Conservation (phyloP, 1,284 basidiomycete species). For the Ceratobasidium sp. region DNA sequence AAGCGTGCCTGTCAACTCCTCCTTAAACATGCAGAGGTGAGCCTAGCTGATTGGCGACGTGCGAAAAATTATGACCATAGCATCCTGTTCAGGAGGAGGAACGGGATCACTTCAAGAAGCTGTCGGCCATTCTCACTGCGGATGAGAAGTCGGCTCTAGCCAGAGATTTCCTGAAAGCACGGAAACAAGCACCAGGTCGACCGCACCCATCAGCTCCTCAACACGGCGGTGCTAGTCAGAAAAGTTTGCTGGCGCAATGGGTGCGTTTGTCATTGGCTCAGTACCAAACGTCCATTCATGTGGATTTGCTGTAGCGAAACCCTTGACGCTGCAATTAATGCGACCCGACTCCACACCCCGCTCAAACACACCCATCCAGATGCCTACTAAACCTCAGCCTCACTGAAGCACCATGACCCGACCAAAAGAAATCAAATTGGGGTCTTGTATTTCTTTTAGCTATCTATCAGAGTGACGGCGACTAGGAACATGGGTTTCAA, state of each 20-base stretch:
- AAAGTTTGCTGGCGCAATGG: not conserved
- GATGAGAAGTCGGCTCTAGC: not conserved
- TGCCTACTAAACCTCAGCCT: too few relatives aligned
- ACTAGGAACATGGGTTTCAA: not conserved
- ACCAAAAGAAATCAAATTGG: too few relatives aligned
- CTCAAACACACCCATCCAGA: too few relatives aligned
- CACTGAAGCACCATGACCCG: too few relatives aligned
- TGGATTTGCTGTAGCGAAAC: too few relatives aligned
- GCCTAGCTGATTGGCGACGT: not conserved
- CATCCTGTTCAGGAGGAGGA: conserved; percentile 28
- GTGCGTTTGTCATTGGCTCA: not conserved
- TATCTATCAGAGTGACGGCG: too few relatives aligned
- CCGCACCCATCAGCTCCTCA: not conserved
- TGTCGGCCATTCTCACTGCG: not conserved
- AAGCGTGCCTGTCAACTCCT: conserved; percentile 5
- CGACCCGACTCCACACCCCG: too few relatives aligned
- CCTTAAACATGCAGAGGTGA: conserved; percentile 10
- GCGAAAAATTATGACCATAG: not conserved
- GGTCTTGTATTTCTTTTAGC: too few relatives aligned
- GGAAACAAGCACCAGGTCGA: not conserved
- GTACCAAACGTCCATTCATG: too few relatives aligned
- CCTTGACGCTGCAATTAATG: too few relatives aligned
- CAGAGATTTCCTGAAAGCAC: not conserved
- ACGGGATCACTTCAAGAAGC: not conserved
- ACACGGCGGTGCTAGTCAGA: not conserved